phyloP scores from a whole-genome alignment of 2,329 filamentous ascomycete genomes.

The Reticulascus tulasneorum region DNA sequence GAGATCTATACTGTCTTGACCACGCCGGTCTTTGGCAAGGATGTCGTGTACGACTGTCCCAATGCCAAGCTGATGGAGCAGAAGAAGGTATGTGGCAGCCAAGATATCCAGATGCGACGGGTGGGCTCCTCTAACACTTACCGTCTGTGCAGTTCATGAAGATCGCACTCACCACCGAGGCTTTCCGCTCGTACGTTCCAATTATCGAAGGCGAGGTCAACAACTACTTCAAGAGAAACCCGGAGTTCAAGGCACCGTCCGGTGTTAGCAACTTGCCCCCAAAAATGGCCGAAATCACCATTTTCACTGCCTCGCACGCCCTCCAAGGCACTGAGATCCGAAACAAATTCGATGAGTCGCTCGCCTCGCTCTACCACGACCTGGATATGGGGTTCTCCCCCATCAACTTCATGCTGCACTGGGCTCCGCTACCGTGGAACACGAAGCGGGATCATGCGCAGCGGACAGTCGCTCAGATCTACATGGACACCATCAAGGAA shows the following conservation, averaged over 20 bases:
- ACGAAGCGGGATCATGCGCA: conserved; percentile 75
- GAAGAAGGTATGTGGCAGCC: conserved; percentile 69
- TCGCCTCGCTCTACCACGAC: conserved; percentile 81
- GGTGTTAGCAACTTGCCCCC: conserved; percentile 70
- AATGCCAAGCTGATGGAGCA: conserved; percentile 94
- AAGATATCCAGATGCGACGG: background rate
- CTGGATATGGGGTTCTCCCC: conserved; percentile 87
- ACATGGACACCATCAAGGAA: conserved; percentile 76
- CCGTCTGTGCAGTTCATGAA: conserved; percentile 64
- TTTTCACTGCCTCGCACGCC: conserved; percentile 82
- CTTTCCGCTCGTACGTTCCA: conserved; percentile 70
- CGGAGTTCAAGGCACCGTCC: conserved; percentile 62
- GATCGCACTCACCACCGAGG: conserved; percentile 70
- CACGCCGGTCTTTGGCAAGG: conserved; percentile 70
- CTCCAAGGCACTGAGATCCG: conserved; percentile 83
- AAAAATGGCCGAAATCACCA: conserved; percentile 80
- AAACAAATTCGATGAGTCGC: conserved; percentile 71
- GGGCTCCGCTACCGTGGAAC: conserved; percentile 87
- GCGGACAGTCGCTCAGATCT: conserved; percentile 74
- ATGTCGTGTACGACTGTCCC: conserved; percentile 88
- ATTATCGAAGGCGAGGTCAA: conserved; percentile 74
- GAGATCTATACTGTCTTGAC: conserved; percentile 81
- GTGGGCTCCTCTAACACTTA: conserved; percentile 12
- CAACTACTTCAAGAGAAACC: conserved; percentile 65
- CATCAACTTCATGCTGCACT: conserved; percentile 86